Percentiles rank a stretch among this genome's conserved stretches.
These are phyloP conservation scores for Starmerella powellii DNA, from an alignment of 805 yeast species.

Conservation along the genomic window DNA sequence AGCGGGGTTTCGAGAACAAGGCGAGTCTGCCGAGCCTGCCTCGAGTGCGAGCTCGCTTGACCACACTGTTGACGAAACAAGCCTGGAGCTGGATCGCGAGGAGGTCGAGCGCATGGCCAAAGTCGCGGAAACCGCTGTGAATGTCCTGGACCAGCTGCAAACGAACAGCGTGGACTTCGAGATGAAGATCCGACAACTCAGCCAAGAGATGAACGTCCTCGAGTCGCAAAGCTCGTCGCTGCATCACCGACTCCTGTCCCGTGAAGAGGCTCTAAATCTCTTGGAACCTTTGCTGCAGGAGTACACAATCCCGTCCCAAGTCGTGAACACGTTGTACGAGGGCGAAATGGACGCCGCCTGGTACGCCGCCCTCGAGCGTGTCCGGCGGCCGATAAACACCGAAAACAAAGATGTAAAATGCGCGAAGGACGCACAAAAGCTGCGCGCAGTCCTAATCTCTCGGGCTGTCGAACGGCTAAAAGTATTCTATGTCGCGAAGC, in stretches of 20 bases:
- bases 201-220: constrained; percentile 50
- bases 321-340: constrained; percentile 44
- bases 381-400: constrained; percentile 9
- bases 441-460: constrained; percentile 36
- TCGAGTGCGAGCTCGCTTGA: too few species aligned
- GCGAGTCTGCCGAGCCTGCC: too few species aligned
- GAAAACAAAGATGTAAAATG: constrained; percentile 12
- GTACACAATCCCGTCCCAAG: constrained; percentile 60
- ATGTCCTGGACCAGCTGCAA: constrained; percentile 6
- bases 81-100: background rate
- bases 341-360: constrained; percentile 50
- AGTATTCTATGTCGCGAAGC: constrained; percentile 50
- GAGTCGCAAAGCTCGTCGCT: constrained; percentile 43
- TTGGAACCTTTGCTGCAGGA: constrained; percentile 70
- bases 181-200: constrained; percentile 41
- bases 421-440: constrained; percentile 5
- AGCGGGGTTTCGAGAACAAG: too few species aligned
- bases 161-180: constrained; percentile 36
- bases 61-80: too few species aligned
- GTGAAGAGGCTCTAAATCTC: constrained; percentile 38
- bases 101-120: constrained; percentile 4
- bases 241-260: constrained; percentile 37
- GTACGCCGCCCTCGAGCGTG: constrained; percentile 33
- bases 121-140: constrained; percentile 1
- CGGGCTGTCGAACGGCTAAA: constrained; percentile 68